phyloP scores from a whole-genome alignment of 2,329 filamentous ascomycete genomes.

The Botrytis paeoniae region DNA sequence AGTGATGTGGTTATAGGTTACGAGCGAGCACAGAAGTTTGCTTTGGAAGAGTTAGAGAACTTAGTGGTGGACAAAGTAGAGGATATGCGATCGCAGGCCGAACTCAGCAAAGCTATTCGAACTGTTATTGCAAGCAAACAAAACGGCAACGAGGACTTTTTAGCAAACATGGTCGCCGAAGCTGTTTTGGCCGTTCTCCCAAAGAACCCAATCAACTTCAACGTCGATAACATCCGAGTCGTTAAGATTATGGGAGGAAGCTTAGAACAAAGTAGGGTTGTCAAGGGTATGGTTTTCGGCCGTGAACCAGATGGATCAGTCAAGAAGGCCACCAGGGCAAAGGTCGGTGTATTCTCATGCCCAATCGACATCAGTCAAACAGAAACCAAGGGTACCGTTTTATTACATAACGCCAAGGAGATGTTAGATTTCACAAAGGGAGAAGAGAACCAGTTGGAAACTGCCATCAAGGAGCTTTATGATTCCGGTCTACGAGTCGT shows the following conservation, averaged over 20 bases:
- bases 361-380: conserved; percentile 94
- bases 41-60: conserved; percentile 80
- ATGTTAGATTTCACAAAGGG: conserved; percentile 99
- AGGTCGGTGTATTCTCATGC: conserved; percentile 96
- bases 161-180: conserved; percentile 84
- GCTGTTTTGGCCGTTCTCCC: conserved; percentile 82
- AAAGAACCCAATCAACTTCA: conserved; percentile 94
- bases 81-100: conserved; percentile 73
- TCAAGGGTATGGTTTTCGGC: conserved; percentile 98
- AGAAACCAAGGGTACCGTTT: conserved; percentile 96
- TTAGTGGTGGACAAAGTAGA: conserved; percentile 87
- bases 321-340: conserved; percentile 89
- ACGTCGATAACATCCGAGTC: conserved; percentile 97
- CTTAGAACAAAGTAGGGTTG: conserved; percentile 87
- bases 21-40: conserved; percentile 88
- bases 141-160: conserved; percentile 84
- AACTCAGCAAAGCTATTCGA: conserved; percentile 91
- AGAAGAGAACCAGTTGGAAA: conserved; percentile 88
- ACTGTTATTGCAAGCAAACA: conserved; percentile 98
- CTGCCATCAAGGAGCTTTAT: conserved; percentile 89
- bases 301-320: conserved; percentile 88
- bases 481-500: conserved; percentile 91
- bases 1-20: conserved; percentile 95
- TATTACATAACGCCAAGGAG: conserved; percentile 95
- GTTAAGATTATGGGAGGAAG: conserved; percentile 99